Conservation (phyloP, 192 early-diverging fungal genomes). For the Dimargaris xerosporica region DNA sequence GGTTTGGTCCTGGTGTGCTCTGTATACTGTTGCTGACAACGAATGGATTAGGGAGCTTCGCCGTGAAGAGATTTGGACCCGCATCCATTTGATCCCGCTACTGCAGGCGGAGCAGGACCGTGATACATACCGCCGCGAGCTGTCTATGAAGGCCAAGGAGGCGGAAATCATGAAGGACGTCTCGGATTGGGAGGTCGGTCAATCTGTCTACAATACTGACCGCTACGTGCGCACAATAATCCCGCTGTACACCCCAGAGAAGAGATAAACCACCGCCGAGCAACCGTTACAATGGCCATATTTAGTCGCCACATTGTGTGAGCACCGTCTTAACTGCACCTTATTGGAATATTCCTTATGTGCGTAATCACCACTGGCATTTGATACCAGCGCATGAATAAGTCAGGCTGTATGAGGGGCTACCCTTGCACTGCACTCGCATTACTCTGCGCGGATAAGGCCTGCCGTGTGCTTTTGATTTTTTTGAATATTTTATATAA, state of each 20-base stretch:
- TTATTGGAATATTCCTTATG: too few species aligned
- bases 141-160: slow-evolving; percentile 56
- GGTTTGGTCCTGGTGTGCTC: not conserved
- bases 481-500: too few species aligned
- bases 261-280: too few species aligned
- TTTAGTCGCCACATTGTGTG: too few species aligned
- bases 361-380: too few species aligned
- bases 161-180: slow-evolving; percentile 77
- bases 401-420: too few species aligned
- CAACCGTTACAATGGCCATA: too few species aligned
- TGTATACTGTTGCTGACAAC: not conserved
- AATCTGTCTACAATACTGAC: slow-evolving; percentile 84
- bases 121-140: slow-evolving; percentile 68
- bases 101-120: slow-evolving; percentile 90
- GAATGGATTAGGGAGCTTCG: slow-evolving; percentile 52
- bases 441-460: too few species aligned
- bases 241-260: slow-evolving; percentile 1
- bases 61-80: slow-evolving; percentile 85
- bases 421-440: too few species aligned
- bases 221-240: slow-evolving; percentile 36
- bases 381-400: too few species aligned
- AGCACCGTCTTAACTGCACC: too few species aligned
- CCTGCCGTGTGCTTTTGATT: too few species aligned
- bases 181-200: slow-evolving; percentile 55
- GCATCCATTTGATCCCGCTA: slow-evolving; percentile 81